Evolutionary conservation across 306 rosid genomes (phyloP).

Genomic region (Crataegus laevigata): DNA sequence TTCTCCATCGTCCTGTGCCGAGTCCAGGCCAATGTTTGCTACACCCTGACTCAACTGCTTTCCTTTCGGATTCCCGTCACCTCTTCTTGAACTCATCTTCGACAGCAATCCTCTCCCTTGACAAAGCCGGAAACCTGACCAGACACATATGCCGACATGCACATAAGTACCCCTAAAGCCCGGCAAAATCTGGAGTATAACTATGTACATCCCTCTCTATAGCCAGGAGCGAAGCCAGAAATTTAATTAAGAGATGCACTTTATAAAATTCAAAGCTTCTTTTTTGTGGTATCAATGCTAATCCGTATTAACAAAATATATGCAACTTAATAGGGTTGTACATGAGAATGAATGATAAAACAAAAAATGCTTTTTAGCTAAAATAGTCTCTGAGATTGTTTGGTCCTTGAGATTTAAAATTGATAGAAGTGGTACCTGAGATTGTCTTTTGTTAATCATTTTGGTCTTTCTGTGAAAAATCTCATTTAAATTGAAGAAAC

Average conservation of each 20-base stretch:
- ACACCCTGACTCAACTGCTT: slow-evolving; percentile 43
- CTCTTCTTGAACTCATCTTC: slow-evolving; percentile 34
- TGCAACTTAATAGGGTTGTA: background rate
- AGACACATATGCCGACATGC: background rate
- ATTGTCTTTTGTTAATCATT: too few relatives aligned
- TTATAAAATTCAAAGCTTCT: background rate
- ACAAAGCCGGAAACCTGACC: background rate
- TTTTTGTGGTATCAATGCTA: too few relatives aligned
- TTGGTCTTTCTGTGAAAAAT: too few relatives aligned
- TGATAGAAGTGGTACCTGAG: too few relatives aligned
- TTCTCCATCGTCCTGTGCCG: slow-evolving; percentile 32
- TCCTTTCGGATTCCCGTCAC: slow-evolving; percentile 19
- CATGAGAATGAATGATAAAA: too few relatives aligned
- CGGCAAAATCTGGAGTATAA: background rate
- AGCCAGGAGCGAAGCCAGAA: background rate
- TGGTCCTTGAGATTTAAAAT: too few relatives aligned
- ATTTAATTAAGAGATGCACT: too few relatives aligned
- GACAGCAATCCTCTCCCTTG: background rate
- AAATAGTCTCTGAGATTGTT: too few relatives aligned
- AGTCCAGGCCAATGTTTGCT: slow-evolving; percentile 32
- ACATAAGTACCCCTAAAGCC: background rate
- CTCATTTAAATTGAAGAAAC: too few relatives aligned
- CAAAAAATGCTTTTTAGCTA: too few relatives aligned
- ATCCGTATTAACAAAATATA: too few relatives aligned
- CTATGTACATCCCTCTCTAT: background rate